These are phyloP conservation scores for Tetrahymena thermophila DNA, from an alignment of 73 alveolate genomes.

Conservation along the genomic window DNA sequence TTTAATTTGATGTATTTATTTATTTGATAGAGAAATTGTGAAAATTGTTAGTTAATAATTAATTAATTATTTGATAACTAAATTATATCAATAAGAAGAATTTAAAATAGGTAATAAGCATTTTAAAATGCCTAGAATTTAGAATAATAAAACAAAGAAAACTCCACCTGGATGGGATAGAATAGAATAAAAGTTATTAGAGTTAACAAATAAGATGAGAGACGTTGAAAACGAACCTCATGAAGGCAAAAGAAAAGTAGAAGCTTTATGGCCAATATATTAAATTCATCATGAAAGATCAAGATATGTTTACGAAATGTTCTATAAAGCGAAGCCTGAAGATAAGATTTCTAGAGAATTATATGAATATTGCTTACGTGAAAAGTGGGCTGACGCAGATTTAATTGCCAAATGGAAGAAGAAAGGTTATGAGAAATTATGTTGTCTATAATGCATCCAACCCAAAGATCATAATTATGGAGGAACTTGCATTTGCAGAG, in stretches of 20 bases:
- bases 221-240: constrained; percentile 95
- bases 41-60: neutral
- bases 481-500: constrained; percentile 96
- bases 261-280: constrained; percentile 91
- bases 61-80: neutral
- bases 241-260: constrained; percentile 93
- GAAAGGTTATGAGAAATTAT: constrained; percentile 93
- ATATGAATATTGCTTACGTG: constrained; percentile 89
- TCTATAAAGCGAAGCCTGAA: constrained; percentile 65
- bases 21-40: neutral
- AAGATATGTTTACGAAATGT: constrained; percentile 80
- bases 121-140: constrained; percentile 84
- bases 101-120: neutral
- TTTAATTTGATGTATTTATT: too few species aligned
- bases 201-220: constrained; percentile 79
- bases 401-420: constrained; percentile 99
- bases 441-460: constrained; percentile 95
- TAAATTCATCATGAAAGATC: constrained; percentile 95
- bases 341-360: constrained; percentile 87
- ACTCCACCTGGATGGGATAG: constrained; percentile 96
- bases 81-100: neutral
- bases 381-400: constrained; percentile 92
- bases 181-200: constrained; percentile 82
- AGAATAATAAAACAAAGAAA: constrained; percentile 77
- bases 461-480: constrained; percentile 76